phyloP scores from a whole-genome alignment of 352 stramenopile species.

The Globisporangium cylindrosporum region DNA sequence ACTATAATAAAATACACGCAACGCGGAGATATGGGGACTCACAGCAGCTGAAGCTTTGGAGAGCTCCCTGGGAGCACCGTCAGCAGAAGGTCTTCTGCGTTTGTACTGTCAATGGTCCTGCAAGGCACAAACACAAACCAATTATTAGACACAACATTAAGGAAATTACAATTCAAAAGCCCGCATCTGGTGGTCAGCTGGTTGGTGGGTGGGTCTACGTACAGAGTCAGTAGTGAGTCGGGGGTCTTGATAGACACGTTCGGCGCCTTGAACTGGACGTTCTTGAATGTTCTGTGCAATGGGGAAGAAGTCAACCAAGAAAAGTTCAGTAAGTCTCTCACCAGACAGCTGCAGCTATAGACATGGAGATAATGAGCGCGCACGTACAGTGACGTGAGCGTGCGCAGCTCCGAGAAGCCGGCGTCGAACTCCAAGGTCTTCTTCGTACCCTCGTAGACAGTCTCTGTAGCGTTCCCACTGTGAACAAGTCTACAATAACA shows the following conservation, averaged over 20 bases:
- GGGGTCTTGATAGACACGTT: conserved; percentile 18
- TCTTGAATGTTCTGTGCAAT: conserved; percentile 20
- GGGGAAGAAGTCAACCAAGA: not conserved
- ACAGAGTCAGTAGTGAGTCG: conserved; percentile 23
- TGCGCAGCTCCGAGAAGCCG: conserved; percentile 18
- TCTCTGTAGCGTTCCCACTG: conserved; percentile 15
- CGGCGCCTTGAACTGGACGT: conserved; percentile 21
- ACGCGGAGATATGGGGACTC: not conserved
- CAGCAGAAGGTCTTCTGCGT: conserved; percentile 19
- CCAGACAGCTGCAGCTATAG: not conserved
- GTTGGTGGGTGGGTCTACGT: conserved; percentile 1
- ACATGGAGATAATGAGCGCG: not conserved
- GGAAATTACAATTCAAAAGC: not conserved
- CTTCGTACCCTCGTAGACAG: not conserved
- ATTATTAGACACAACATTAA: too few relatives aligned
- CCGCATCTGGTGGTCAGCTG: not conserved
- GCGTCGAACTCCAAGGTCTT: conserved; percentile 15
- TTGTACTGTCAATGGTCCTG: conserved; percentile 22
- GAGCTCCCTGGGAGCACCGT: conserved; percentile 12
- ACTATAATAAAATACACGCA: not conserved
- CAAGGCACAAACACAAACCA: not conserved
- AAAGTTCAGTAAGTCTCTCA: not conserved
- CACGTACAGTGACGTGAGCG: conserved; percentile 16
- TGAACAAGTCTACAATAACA: conserved; percentile 13
- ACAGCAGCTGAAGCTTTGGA: conserved; percentile 11